Percentiles rank a stretch among this genome's conserved stretches.
phyloP scores from a whole-genome alignment of 352 stramenopile species.

The Globisporangium radiosum region DNA sequence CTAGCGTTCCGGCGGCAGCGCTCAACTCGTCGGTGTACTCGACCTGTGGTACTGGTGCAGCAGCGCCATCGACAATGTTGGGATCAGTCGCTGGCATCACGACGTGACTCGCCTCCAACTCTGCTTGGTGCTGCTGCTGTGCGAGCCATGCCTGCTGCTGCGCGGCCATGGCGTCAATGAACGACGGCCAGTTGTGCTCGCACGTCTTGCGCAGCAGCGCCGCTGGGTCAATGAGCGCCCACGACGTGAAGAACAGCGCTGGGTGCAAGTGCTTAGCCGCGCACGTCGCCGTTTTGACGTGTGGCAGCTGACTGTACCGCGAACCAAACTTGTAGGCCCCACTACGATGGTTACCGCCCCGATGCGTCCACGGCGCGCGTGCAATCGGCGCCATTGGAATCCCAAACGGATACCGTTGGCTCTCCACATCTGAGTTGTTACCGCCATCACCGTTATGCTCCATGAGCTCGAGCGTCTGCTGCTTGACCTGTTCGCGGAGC shows the following conservation, averaged over 20 bases:
- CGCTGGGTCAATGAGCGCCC: slow-evolving; percentile 64
- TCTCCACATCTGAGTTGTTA: not conserved
- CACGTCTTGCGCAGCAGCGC: slow-evolving; percentile 63
- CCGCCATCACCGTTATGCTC: slow-evolving; percentile 3
- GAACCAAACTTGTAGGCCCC: not conserved
- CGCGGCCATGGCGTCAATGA: slow-evolving; percentile 40
- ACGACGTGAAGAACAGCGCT: slow-evolving; percentile 81
- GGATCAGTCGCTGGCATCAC: too few relatives aligned
- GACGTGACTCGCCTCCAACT: too few relatives aligned
- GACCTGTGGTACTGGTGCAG: too few relatives aligned
- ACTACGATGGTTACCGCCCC: too few relatives aligned
- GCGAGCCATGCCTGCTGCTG: slow-evolving; percentile 8
- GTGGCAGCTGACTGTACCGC: not conserved
- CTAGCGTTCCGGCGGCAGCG: too few relatives aligned
- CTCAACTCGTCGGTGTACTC: too few relatives aligned
- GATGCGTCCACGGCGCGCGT: too few relatives aligned
- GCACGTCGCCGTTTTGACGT: slow-evolving; percentile 13
- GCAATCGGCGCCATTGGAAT: too few relatives aligned
- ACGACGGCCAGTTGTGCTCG: slow-evolving; percentile 78
- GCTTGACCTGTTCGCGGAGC: slow-evolving; percentile 21
- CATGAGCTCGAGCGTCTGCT: slow-evolving; percentile 9
- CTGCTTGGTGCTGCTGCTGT: not conserved
- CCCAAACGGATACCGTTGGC: not conserved
- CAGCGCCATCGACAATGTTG: not conserved
- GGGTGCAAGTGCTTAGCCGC: slow-evolving; percentile 64